A percentile compares a stretch with the other conserved stretches of the same genome.
Conservation (phyloP, 2,329 filamentous ascomycete species). For the Monilinia vaccinii-corymbosi region DNA sequence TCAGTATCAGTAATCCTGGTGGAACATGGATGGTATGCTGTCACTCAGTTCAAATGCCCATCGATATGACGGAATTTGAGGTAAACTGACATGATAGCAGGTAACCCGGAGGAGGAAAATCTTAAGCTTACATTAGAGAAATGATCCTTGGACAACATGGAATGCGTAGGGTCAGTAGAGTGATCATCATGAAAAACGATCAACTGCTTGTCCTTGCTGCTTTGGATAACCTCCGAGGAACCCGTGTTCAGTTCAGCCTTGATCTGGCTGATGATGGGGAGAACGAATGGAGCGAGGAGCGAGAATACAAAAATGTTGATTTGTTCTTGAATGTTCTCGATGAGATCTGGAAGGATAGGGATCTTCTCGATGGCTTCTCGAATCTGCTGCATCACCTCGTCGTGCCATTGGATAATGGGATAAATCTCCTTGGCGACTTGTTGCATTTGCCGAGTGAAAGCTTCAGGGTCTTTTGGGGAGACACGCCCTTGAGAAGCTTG, state of each 20-base stretch:
- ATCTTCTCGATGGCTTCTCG: slow-evolving; percentile 73
- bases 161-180: slow-evolving; percentile 78
- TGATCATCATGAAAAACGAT: slow-evolving; percentile 76
- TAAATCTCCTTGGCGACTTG: slow-evolving; percentile 72
- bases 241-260: slow-evolving; percentile 80
- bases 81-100: not conserved
- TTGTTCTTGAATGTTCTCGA: slow-evolving; percentile 82
- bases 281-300: slow-evolving; percentile 78
- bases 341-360: slow-evolving; percentile 71
- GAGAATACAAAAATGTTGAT: slow-evolving; percentile 85
- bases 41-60: not conserved
- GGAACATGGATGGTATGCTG: too few relatives aligned
- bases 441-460: slow-evolving; percentile 69
- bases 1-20: not conserved
- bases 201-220: slow-evolving; percentile 73
- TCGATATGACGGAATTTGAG: too few relatives aligned
- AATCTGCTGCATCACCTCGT: slow-evolving; percentile 75
- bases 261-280: slow-evolving; percentile 79
- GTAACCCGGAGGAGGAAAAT: not conserved
- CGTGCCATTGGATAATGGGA: slow-evolving; percentile 85
- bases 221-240: slow-evolving; percentile 78
- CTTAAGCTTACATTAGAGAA: slow-evolving; percentile 42
- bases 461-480: slow-evolving; percentile 72
- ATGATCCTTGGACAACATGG: slow-evolving; percentile 93
- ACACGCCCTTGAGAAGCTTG: slow-evolving; percentile 68